Base-by-base conservation (phyloP, 2,329 filamentous ascomycete genomes). In the Phaeomoniella chlamydospora region DNA sequence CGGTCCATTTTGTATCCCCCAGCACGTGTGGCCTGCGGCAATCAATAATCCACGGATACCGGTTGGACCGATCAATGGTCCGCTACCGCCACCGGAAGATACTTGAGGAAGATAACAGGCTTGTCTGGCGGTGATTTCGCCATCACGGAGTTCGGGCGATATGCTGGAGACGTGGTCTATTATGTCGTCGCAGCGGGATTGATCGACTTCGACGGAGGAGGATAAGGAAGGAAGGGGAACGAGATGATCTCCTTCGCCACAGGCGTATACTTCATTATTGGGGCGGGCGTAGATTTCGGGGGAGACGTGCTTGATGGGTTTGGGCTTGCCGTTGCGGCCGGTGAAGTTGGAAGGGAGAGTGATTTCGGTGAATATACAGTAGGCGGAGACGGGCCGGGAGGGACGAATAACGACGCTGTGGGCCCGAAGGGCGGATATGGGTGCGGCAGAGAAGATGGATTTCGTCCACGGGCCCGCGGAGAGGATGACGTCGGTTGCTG, bases 1-100 rank as follows among this genome's bases (percentile, higher is more conserved):
- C 1, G 88, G 87, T 1, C 77, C 85, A 60, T 98, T 96, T 61
- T 96, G 88, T 15, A 98, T 94, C 0, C 90, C 90, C 90, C 90
- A 98, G 61, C 88, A 96, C 2, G 86, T 94, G 63, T 98, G 90
- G 0, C 90, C 90, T 0, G 84, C 72, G 0, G 90, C 90, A 40
- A 96, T 65, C 55, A 80, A 78, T 31, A 96, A 50, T 0, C 87
- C 86, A 4, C 74, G 71, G 0, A 79, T 73, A 2, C 71, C 70
- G 5, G 86, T 87, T 36, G 68, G 63, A 0, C 90, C 90, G 15
- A 96, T 70, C 34, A 96, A 57, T 4, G 90, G 88, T 0, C 74
- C 76, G n/a, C 77, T 73, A 36, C 55, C 56, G 9, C 49, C 57
- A 15, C 56, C 60, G 2, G 58, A 55, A 37, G 54, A 59, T 40